A percentile compares a stretch with the other conserved stretches of the same genome.
These are phyloP conservation scores for Cucurbitaria berberidis DNA, from an alignment of 2,329 filamentous ascomycete genomes.

Conservation along the genomic window DNA sequence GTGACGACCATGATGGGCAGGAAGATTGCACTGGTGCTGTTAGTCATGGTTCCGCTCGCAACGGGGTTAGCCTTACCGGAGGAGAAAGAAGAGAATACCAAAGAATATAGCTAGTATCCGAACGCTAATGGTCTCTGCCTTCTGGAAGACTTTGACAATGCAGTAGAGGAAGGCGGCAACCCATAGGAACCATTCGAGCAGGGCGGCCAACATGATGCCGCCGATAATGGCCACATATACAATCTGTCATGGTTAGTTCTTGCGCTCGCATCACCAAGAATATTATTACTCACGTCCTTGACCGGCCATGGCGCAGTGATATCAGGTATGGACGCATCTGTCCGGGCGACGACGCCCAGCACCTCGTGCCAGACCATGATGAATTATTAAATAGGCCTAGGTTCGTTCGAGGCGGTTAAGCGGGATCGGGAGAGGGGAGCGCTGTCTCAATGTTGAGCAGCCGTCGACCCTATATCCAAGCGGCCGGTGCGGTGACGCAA, in stretches of 20 bases:
- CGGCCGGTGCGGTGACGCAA: conserved; percentile 5
- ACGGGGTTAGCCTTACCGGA: conserved; percentile 65
- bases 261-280: not conserved
- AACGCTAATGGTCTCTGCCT: conserved; percentile 88
- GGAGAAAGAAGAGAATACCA: conserved; percentile 71
- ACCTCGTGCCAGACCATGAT: conserved; percentile 32
- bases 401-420: conserved; percentile 21
- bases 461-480: conserved; percentile 12
- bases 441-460: conserved; percentile 9
- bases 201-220: conserved; percentile 79
- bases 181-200: conserved; percentile 95
- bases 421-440: conserved; percentile 15
- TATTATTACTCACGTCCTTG: conserved; percentile 48
- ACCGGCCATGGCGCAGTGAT: conserved; percentile 48
- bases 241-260: conserved; percentile 63
- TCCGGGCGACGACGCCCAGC: conserved; percentile 36
- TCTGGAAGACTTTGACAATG: conserved; percentile 82
- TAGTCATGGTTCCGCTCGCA: conserved; percentile 13
- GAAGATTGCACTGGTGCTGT: conserved; percentile 71
- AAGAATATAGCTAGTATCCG: conserved; percentile 78
- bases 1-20: conserved; percentile 95
- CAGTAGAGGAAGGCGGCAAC: conserved; percentile 94
- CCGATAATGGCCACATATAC: conserved; percentile 83
- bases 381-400: conserved; percentile 22
- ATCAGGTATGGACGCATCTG: conserved; percentile 35